phyloP scores from a whole-genome alignment of 805 yeast genomes.

The Nakazawaea peltata region DNA sequence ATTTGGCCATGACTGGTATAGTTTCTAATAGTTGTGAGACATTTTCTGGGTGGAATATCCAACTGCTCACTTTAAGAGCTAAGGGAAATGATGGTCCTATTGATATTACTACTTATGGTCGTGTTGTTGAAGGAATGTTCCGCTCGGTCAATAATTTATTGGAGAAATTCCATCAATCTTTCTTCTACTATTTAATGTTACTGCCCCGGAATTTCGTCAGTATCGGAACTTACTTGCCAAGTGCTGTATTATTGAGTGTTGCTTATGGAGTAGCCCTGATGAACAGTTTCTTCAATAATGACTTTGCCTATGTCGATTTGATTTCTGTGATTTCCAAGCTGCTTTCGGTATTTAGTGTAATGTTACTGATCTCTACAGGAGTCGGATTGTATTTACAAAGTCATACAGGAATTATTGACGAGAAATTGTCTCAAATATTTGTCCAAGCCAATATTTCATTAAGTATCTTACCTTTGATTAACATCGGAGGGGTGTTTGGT shows the following conservation, averaged over 20 bases:
- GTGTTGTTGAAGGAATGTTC: constrained; percentile 80
- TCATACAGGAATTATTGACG: background rate
- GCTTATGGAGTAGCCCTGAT: constrained; percentile 64
- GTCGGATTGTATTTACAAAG: constrained; percentile 15
- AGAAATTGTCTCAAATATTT: background rate
- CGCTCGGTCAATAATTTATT: constrained; percentile 85
- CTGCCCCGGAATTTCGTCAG: constrained; percentile 80
- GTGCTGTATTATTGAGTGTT: constrained; percentile 66
- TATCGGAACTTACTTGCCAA: constrained; percentile 87
- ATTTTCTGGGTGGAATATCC: constrained; percentile 94
- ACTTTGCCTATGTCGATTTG: constrained; percentile 18
- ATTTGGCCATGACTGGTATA: constrained; percentile 66
- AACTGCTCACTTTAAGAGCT: constrained; percentile 77
- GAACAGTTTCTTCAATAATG: constrained; percentile 42
- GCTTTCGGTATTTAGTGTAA: constrained; percentile 21
- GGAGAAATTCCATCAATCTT: constrained; percentile 96
- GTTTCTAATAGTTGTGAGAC: constrained; percentile 73
- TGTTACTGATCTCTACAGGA: constrained; percentile 14
- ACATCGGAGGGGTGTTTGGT: constrained; percentile 7
- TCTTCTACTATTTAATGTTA: constrained; percentile 81
- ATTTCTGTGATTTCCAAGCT: constrained; percentile 13
- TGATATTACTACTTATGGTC: constrained; percentile 88
- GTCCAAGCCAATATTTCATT: background rate
- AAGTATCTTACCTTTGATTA: constrained; percentile 5
- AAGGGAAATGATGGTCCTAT: constrained; percentile 36